Evolutionary conservation across 495 filamentous ascomycete species (phyloP), one percentile per base, ranked within the genome.

Genomic region (Penicillium fimorum): DNA sequence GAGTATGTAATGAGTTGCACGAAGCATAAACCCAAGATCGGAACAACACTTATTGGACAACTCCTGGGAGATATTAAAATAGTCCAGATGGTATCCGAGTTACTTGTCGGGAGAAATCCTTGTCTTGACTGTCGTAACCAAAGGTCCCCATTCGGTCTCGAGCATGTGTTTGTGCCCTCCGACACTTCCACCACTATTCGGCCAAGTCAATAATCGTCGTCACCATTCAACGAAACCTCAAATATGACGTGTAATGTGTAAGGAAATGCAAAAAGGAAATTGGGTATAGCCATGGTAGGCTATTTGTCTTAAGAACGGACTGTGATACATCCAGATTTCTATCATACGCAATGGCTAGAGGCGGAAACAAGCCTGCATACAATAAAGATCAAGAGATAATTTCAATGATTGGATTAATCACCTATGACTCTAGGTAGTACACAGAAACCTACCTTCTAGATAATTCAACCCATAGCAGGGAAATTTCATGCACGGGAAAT

Each of bases 11-110:
- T 3, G 13, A 51, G 29, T 55, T 30, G 12, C 43, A 58, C 54
- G 53, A 47, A 58, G 49, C 45, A 53, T 53, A 38, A 41, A 29
- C 35, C 37, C 42, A 41, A 38, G 49, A 0, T 57, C 60, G 63
- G 63, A 64, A 58, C 12, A 1, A 5, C 41, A 9, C 9, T 66
- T 11, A 66, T 66, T 66, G 57, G 63, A 32, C 41, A 41, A 24
- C 41, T 17, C 6, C 24, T 24, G 9, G 50, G 18, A 41, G 17
- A 32, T 7, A 58, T 60, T 51, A 11, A 56, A 61, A 63, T 56
- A 41, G 2, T 38, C 30, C 51, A 47, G 24, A 8, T 35, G 0
- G 20, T 25, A 32, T 9, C 25, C 13, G 37, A 42, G 54, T 57
- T 53, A 42, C 43, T 46, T 38, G 24, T 40, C 37, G 20, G 35